Evolutionary conservation across 2,329 filamentous ascomycete genomes (phyloP), one percentile per base, ranked within the genome.

Genomic region (Bipolaris cookei): DNA sequence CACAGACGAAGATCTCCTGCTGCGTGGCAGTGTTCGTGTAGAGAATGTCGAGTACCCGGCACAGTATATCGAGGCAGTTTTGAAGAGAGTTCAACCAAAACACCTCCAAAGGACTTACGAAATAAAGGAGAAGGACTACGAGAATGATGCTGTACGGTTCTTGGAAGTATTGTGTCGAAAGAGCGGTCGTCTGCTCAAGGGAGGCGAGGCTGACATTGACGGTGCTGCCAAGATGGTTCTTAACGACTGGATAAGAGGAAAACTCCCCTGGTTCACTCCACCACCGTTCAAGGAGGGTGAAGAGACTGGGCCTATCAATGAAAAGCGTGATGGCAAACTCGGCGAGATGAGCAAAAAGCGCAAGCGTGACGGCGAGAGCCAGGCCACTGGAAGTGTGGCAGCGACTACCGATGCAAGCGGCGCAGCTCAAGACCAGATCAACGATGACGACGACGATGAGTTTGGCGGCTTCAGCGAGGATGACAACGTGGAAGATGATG

Each of bases 11-110:
- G 93, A 97, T 64, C 89, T 99, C 53, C 83, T 99, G 3, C 83
- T 99, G 8, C 87, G 94, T 63, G 95, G 95, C 64, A 93, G 97
- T 6, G 92, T 97, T 10, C 86, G 95, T 65, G 91, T 98, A 2
- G 95, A 99, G 77, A 97, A 97, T 71, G 94, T 99, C 0, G 90
- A 97, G 65, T 90, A 98, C 70, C 95, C 95, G 0, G 93, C 96
- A 70, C 95, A 99, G 69, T 99, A 99, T 73, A 95, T 99, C 41
- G 86, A 90, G 0, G 91, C 90, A 13, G 86, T 98, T 2, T 80
- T 99, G 51, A 83, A 81, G 46, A 89, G 88, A 57, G 93, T 95
- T 37, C 94, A 97, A 78, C 85, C 86, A 34, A 90, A 90, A 59
- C 94, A 99, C 73, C 85, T 99, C 70, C 92, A 97, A 73, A 87